Evolutionary conservation across 495 filamentous ascomycete species (phyloP).

Genomic region (Cenococcum geophilum): DNA sequence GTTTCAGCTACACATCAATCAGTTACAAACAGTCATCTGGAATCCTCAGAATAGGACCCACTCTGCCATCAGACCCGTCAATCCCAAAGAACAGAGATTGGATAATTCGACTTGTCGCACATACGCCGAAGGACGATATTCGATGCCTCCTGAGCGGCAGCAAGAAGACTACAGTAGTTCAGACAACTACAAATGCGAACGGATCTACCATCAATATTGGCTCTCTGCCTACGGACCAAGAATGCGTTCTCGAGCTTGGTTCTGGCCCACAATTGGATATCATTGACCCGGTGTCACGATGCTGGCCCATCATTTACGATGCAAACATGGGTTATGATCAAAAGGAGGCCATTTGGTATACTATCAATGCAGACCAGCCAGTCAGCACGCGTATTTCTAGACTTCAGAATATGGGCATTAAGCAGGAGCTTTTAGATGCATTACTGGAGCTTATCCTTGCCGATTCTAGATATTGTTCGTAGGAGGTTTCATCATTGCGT

Average conservation of each 20-base stretch:
- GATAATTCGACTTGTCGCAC: conserved; percentile 20
- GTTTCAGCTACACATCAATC: conserved; percentile 26
- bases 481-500: background rate
- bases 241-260: conserved; percentile 22
- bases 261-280: conserved; percentile 24
- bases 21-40: conserved; percentile 29
- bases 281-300: conserved; percentile 13
- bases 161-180: conserved; percentile 20
- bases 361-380: conserved; percentile 9
- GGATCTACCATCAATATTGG: conserved; percentile 17
- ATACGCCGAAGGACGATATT: conserved; percentile 15
- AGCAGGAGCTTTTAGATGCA: conserved; percentile 23
- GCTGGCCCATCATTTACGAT: conserved; percentile 15
- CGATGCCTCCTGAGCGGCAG: conserved; percentile 12
- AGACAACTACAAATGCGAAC: conserved; percentile 16
- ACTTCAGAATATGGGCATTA: conserved; percentile 20
- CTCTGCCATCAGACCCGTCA: conserved; percentile 19
- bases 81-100: conserved; percentile 27
- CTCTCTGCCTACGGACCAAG: conserved; percentile 11
- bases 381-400: conserved; percentile 16
- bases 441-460: conserved; percentile 26
- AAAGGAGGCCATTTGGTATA: conserved; percentile 19
- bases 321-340: conserved; percentile 20
- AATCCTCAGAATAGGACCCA: conserved; percentile 24
- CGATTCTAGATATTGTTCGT: conserved; percentile 15